Conservation (phyloP, 1,284 basidiomycete species). For the Xerocomus cyaneibrunnescens region DNA sequence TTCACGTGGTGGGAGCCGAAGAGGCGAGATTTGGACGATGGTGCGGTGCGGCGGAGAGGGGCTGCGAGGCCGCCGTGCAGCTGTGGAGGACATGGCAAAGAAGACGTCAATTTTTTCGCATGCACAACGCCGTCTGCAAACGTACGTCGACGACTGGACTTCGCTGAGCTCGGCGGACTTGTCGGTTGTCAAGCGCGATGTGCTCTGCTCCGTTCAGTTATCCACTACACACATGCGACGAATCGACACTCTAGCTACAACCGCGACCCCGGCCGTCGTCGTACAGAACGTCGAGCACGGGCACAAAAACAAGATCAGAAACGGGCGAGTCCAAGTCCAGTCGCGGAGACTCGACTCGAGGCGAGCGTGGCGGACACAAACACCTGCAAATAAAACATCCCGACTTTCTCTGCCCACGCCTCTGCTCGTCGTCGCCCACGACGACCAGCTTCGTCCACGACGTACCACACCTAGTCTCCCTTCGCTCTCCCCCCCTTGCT, state of each 20-base stretch:
- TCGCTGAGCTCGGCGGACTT: slow-evolving; percentile 40
- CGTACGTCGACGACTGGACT: slow-evolving; percentile 30
- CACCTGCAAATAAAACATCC: slow-evolving; percentile 20
- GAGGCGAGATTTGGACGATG: slow-evolving; percentile 24
- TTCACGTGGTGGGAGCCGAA: slow-evolving; percentile 39
- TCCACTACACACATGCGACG: slow-evolving; percentile 8
- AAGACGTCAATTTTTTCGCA: slow-evolving; percentile 29
- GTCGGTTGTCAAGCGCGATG: slow-evolving; percentile 23
- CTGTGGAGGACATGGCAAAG: slow-evolving; percentile 22
- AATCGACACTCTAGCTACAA: slow-evolving; percentile 3
- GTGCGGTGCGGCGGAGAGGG: slow-evolving; percentile 17
- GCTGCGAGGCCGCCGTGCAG: slow-evolving; percentile 10
- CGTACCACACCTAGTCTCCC: background rate
- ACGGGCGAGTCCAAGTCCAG: background rate
- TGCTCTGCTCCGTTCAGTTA: slow-evolving; percentile 34
- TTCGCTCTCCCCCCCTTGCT: background rate
- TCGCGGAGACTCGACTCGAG: slow-evolving; percentile 1
- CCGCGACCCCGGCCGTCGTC: background rate
- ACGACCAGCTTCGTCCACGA: slow-evolving; percentile 22
- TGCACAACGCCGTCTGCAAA: slow-evolving; percentile 20
- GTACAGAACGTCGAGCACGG: slow-evolving; percentile 1
- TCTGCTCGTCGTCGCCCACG: slow-evolving; percentile 37
- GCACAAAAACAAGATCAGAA: background rate
- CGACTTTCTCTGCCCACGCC: slow-evolving; percentile 34
- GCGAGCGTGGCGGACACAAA: slow-evolving; percentile 19